Percentiles rank a stretch among this genome's conserved stretches.
phyloP scores from a whole-genome alignment of 805 yeast species.

The Candida piceae region DNA sequence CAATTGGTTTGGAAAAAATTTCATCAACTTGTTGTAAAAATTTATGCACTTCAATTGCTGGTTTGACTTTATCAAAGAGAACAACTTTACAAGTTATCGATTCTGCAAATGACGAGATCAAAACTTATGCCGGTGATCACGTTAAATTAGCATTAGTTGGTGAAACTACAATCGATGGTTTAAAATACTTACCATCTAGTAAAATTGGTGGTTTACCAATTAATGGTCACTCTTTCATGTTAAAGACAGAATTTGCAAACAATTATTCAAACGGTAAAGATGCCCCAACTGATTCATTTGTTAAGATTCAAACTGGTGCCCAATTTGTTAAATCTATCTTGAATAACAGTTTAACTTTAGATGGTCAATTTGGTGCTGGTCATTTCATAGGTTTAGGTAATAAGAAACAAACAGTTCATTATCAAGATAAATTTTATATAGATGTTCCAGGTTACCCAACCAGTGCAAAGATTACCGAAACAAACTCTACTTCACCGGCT shows the following conservation, averaged over 20 bases:
- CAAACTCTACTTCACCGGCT: neutral
- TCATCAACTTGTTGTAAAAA: too few species aligned
- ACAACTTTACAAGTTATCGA: conserved; percentile 47
- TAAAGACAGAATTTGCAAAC: conserved; percentile 44
- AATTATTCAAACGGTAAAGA: conserved; percentile 7
- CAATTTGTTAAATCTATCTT: conserved; percentile 37
- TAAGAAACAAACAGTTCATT: conserved; percentile 37
- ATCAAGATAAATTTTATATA: conserved; percentile 75
- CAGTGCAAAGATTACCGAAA: neutral
- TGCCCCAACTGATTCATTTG: conserved; percentile 26
- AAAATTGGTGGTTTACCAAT: conserved; percentile 38
- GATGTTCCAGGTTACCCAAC: conserved; percentile 30
- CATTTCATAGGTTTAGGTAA: conserved; percentile 39
- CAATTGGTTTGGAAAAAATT: conserved; percentile 46
- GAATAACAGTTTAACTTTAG: conserved; percentile 43
- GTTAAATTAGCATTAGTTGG: conserved; percentile 51
- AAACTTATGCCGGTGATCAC: conserved; percentile 57
- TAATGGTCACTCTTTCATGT: conserved; percentile 36
- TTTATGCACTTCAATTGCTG: conserved; percentile 33
- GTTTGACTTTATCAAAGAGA: conserved; percentile 57
- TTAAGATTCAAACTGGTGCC: conserved; percentile 31
- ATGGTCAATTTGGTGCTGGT: conserved; percentile 50
- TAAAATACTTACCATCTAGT: conserved; percentile 32
- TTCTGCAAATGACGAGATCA: conserved; percentile 49
- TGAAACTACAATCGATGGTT: conserved; percentile 38